Base-by-base conservation (phyloP, 306 rosid species). In the Castanea mollissima region DNA sequence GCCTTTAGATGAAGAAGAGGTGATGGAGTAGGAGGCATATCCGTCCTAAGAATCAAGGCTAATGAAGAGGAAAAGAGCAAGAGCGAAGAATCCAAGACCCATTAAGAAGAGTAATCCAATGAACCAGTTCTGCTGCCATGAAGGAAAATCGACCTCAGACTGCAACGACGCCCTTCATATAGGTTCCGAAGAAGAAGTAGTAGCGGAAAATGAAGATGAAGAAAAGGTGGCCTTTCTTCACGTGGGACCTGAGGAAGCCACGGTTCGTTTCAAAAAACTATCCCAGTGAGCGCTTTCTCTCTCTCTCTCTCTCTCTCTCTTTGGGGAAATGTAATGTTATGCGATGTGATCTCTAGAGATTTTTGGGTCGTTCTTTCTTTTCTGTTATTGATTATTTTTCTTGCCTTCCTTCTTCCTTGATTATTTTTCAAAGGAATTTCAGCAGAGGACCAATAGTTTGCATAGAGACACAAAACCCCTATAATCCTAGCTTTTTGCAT, bases 91-190 rank as follows among this genome's bases (percentile, higher is more conserved):
- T 46, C 88, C 97, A 49, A 93, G 21, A 71, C 98, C 98, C 99
- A 96, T 93, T 9, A 81, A 54, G 49, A 93, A 87, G 29, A 96
- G 98, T 55, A 88, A 75, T 38, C 85, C 91, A 10, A 96, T 87
- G 87, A 96, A 95, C 99, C 99, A 96, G 73, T 84, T 90, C 84
- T 70, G 94, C 57, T 93, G 97, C 98, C 97, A 96, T 74, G 93
- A 83, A 71, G 97, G 98, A 57, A 84, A 86, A 18, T 90, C 91
- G 18, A 41, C 46, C 46, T 41, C 12, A 41, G 96, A 89, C 55
- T 87, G 83, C 58, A 92, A 80, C 16, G 82, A 88, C 25, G 89
- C 87, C 32, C 93, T 87, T 74, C 98, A 90, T 84, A 90, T 81
- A 55, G 91, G 68, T 69, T 82, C 90, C 15, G 88, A 3, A 21